These are phyloP conservation scores for Candida pseudoviswanathii DNA, from an alignment of 1,139 yeast genomes.

Conservation along the genomic window DNA sequence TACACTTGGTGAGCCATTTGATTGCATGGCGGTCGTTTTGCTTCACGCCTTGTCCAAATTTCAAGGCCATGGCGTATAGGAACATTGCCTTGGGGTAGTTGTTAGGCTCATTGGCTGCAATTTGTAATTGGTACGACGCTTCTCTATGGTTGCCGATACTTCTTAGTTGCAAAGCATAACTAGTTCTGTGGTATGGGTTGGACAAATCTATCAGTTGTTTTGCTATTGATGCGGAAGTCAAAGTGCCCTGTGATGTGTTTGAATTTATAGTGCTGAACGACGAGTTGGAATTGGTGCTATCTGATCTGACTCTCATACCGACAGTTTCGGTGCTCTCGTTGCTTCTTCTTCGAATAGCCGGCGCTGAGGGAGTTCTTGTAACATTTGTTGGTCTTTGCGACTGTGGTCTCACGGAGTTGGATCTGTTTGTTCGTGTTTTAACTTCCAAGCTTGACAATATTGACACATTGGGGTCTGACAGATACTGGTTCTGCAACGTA, in stretches of 20 bases:
- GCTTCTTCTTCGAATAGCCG: conserved; percentile 6
- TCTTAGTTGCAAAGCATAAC: conserved; percentile 56
- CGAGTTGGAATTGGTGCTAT: background rate
- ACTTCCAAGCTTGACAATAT: background rate
- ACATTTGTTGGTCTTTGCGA: background rate
- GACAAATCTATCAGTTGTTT: conserved; percentile 7
- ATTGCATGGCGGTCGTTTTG: conserved; percentile 60
- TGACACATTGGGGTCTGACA: background rate
- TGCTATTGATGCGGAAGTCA: conserved; percentile 10
- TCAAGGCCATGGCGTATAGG: conserved; percentile 67
- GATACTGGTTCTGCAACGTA: background rate
- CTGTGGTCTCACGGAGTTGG: conserved; percentile 4
- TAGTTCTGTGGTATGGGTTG: conserved; percentile 44
- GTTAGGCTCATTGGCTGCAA: conserved; percentile 61
- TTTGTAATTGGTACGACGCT: conserved; percentile 67
- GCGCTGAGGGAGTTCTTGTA: conserved; percentile 21
- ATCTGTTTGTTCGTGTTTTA: background rate
- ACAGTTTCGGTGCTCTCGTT: background rate
- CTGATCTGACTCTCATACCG: conserved; percentile 1
- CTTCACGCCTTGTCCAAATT: conserved; percentile 72
- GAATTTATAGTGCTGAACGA: background rate
- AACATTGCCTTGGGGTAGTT: conserved; percentile 65
- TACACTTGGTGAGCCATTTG: conserved; percentile 57
- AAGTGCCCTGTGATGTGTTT: conserved; percentile 8
- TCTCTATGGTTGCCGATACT: conserved; percentile 64